Conservation (phyloP, 176 grass and related monocot species). For the Avena insularis region DNA sequence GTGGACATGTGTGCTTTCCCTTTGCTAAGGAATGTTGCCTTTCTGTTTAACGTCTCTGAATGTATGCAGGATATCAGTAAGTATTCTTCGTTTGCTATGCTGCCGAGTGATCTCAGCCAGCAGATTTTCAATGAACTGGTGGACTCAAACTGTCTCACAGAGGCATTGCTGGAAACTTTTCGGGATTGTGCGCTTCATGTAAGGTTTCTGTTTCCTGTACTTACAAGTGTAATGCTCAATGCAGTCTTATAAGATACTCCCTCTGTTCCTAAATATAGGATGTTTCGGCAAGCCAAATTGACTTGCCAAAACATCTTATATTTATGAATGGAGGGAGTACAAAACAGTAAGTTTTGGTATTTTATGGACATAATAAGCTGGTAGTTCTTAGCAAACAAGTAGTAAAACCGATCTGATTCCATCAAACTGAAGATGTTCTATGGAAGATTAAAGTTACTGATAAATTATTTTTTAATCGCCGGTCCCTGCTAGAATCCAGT, state of each 20-base stretch:
- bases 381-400: neutral
- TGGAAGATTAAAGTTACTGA: conserved; percentile 15
- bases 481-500: neutral
- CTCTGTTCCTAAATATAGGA: no score
- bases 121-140: conserved; percentile 88
- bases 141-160: conserved; percentile 61
- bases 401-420: neutral
- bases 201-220: conserved; percentile 22
- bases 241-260: neutral
- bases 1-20: conserved; percentile 15
- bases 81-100: conserved; percentile 71
- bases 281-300: no score
- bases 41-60: conserved; percentile 2
- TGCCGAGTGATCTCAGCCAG: conserved; percentile 95
- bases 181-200: conserved; percentile 88
- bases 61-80: conserved; percentile 76
- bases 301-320: no score
- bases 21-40: neutral
- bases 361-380: neutral
- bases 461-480: neutral
- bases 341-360: neutral
- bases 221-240: neutral
- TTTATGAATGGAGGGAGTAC: no score
- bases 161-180: conserved; percentile 64
- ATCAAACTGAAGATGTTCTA: conserved; percentile 18